Evolutionary conservation across 495 filamentous ascomycete species (phyloP).

Genomic region (Penicillium mononematosum): DNA sequence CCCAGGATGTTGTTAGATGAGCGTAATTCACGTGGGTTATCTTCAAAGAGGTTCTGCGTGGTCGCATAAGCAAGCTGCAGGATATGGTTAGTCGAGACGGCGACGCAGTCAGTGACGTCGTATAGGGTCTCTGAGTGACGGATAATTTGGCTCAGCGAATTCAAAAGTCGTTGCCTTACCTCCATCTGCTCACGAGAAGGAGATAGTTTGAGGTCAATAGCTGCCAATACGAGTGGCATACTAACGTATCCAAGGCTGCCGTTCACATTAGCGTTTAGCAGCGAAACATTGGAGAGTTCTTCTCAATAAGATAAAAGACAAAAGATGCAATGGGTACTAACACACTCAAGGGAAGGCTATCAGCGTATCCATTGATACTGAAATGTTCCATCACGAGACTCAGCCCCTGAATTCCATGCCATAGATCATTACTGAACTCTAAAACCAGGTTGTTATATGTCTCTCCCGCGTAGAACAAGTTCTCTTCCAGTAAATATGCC

Average conservation of each 20-base stretch:
- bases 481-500: slow-evolving; percentile 29
- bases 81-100: slow-evolving; percentile 32
- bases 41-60: slow-evolving; percentile 29
- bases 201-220: slow-evolving; percentile 38
- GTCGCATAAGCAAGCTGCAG: slow-evolving; percentile 34
- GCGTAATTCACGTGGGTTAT: neutral
- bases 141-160: slow-evolving; percentile 32
- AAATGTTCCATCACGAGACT: slow-evolving; percentile 35
- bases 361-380: slow-evolving; percentile 22
- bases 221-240: slow-evolving; percentile 37
- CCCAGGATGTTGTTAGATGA: neutral
- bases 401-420: slow-evolving; percentile 23
- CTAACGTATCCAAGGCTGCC: slow-evolving; percentile 32
- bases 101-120: slow-evolving; percentile 37
- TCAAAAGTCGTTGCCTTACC: slow-evolving; percentile 23
- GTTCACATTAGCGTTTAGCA: neutral
- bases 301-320: neutral
- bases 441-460: slow-evolving; percentile 18
- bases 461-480: slow-evolving; percentile 13
- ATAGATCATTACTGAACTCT: slow-evolving; percentile 23
- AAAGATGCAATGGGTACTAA: slow-evolving; percentile 12
- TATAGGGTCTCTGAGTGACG: slow-evolving; percentile 31
- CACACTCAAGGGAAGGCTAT: slow-evolving; percentile 35
- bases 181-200: slow-evolving; percentile 22
- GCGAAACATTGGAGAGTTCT: neutral